Evolutionary conservation across 768 basidiomycete genomes (phyloP).

Genomic region (Hebeloma cylindrosporum): DNA sequence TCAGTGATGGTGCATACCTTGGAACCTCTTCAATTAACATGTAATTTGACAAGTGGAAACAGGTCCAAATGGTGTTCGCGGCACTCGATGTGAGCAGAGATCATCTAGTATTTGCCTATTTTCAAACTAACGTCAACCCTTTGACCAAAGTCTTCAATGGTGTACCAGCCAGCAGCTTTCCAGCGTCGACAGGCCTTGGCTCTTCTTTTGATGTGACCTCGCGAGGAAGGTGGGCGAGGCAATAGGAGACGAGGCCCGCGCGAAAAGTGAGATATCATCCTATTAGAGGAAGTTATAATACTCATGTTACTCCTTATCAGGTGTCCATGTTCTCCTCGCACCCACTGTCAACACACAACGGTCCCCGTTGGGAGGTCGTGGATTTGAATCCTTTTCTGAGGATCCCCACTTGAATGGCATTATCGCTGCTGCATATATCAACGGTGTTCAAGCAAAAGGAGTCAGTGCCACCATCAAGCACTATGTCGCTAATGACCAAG

Average conservation of each 20-base stretch:
- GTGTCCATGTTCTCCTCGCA: constrained; percentile 51
- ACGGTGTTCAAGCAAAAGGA: constrained; percentile 58
- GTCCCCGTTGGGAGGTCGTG: constrained; percentile 53
- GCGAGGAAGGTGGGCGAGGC: constrained; percentile 46
- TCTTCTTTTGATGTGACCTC: constrained; percentile 57
- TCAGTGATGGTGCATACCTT: constrained; percentile 43
- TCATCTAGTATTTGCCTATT: constrained; percentile 33
- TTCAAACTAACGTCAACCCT: constrained; percentile 30
- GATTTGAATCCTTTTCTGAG: constrained; percentile 66
- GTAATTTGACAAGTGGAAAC: neutral
- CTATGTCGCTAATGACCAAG: constrained; percentile 63
- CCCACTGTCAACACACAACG: constrained; percentile 68
- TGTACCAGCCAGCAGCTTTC: constrained; percentile 56
- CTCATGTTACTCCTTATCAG: constrained; percentile 20
- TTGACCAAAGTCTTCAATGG: constrained; percentile 49
- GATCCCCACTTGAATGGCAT: constrained; percentile 57
- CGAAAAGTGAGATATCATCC: constrained; percentile 35
- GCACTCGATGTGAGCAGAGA: constrained; percentile 40
- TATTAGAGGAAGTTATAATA: neutral
- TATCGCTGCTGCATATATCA: constrained; percentile 60
- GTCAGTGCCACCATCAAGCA: constrained; percentile 67
- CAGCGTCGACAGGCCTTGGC: constrained; percentile 54
- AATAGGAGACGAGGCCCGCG: constrained; percentile 52
- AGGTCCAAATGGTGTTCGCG: constrained; percentile 53
- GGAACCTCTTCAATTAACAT: neutral